Base-by-base conservation (phyloP, 2,329 filamentous ascomycete genomes). In the Boeremia lycopersici region DNA sequence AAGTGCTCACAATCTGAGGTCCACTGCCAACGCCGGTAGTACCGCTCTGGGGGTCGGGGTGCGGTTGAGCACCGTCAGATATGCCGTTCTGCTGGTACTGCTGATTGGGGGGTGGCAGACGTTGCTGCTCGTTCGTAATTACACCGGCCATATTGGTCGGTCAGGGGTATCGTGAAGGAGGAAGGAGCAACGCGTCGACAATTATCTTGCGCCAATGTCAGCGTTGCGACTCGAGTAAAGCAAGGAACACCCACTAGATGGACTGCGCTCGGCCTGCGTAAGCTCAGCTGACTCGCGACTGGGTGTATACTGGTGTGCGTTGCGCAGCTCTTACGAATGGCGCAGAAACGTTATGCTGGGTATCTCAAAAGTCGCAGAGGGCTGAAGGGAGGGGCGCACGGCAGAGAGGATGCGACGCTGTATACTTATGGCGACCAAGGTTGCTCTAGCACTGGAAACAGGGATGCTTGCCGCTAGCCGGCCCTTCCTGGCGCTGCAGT, bases 1-100 rank as follows among this genome's bases (percentile, higher is more conserved):
- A 69, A 9, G 78, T 78, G 69, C 76, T 78, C 45, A 74, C 35
- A 26, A 79, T 61, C 63, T 79, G 76, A 6, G 78, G 78, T 2
- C 77, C 78, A 6, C 62, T 56, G 26, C 78, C 78, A 45, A 79
- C 67, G 43, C 78, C 78, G 25, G 64, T 56, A 35, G 54, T 59
- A 36, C 69, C 70, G 48, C 60, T 70, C 19, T 62, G 41, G 19
- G 68, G 63, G 42, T 62, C 56, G 33, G 65, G 67, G 28, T 54
- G 36, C 11, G 48, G 48, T 7, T 48, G 43, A 4, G 34, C 41
- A 25, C 52, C 52, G 25, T 49, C 25, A 30, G 35, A 23, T 3
- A 23, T 23, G 19, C 19, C 33, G 19, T 47, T 2, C 28, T 44
- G 44, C 15, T 52, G 44, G 11, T 48, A 7, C 12, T 38, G 40